These are phyloP conservation scores for Russula ochroleuca DNA, from an alignment of 768 basidiomycete species.

Conservation along the genomic window DNA sequence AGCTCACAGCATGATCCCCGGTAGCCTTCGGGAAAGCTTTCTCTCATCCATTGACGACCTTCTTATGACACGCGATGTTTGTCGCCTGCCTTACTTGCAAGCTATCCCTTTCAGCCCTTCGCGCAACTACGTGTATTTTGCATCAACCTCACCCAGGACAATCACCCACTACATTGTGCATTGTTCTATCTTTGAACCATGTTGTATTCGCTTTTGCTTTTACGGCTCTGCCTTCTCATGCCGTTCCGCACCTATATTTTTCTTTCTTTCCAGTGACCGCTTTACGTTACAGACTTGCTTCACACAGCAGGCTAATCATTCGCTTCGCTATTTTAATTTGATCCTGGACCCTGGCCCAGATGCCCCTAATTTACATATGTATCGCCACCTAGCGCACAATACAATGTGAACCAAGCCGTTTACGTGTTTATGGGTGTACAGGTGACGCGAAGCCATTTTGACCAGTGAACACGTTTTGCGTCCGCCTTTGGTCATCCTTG, in stretches of 20 bases:
- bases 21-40: neutral
- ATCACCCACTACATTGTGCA: constrained; percentile 9
- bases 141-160: constrained; percentile 7
- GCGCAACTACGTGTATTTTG: constrained; percentile 16
- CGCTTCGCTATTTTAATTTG: neutral
- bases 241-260: neutral
- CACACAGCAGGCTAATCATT: constrained; percentile 10
- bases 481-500: constrained; percentile 4
- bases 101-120: constrained; percentile 1
- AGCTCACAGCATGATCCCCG: constrained; percentile 12
- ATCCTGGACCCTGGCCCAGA: neutral
- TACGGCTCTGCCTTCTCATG: neutral
- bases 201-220: constrained; percentile 13
- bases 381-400: neutral
- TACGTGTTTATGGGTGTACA: neutral
- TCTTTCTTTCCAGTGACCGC: neutral
- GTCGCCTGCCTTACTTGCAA: neutral
- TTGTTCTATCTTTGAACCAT: constrained; percentile 6
- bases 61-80: constrained; percentile 9
- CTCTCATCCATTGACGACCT: constrained; percentile 9
- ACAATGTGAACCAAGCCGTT: neutral
- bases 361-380: neutral
- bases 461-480: neutral
- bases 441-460: neutral
- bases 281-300: constrained; percentile 12